Conservation (phyloP, 768 basidiomycete genomes). For the Mrakia gelida region DNA sequence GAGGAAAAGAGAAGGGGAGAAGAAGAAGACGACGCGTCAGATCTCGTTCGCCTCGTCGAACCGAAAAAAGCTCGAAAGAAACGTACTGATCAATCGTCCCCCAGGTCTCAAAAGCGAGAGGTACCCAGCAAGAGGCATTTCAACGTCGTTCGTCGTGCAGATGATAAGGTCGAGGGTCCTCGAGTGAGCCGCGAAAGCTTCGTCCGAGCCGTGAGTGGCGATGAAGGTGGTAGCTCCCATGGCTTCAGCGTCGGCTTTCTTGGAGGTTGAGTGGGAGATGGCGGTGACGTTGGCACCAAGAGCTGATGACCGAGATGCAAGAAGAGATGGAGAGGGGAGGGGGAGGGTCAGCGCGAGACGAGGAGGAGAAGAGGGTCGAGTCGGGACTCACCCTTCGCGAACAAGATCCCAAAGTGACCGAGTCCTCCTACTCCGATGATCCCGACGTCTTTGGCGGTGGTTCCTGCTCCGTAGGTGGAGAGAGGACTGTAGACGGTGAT, state of each 20-base stretch:
- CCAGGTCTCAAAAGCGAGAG: background rate
- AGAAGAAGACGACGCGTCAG: no score
- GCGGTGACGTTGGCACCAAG: conserved; percentile 58
- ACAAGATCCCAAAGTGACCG: no score
- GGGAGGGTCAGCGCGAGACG: background rate
- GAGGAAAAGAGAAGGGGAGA: no score
- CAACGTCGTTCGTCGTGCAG: conserved; percentile 6
- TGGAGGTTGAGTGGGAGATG: conserved; percentile 55
- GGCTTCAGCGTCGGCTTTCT: conserved; percentile 56
- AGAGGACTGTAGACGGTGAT: conserved; percentile 61
- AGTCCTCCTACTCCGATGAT: conserved; percentile 60
- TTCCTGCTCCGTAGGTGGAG: conserved; percentile 53
- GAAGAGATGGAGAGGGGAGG: no score
- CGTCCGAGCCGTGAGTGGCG: background rate
- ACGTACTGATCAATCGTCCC: background rate
- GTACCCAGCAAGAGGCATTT: background rate
- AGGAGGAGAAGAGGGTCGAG: background rate
- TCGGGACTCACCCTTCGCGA: no score
- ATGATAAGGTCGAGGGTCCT: conserved; percentile 17
- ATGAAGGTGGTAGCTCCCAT: conserved; percentile 50
- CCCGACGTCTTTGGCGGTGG: conserved; percentile 59
- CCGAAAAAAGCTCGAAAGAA: no score
- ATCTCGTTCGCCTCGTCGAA: no score
- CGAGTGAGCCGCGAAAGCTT: no score
- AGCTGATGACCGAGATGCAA: no score